Percentiles rank a stretch among this genome's conserved stretches.
phyloP scores from a whole-genome alignment of 1,284 basidiomycete species.

The Ustilago sp. region DNA sequence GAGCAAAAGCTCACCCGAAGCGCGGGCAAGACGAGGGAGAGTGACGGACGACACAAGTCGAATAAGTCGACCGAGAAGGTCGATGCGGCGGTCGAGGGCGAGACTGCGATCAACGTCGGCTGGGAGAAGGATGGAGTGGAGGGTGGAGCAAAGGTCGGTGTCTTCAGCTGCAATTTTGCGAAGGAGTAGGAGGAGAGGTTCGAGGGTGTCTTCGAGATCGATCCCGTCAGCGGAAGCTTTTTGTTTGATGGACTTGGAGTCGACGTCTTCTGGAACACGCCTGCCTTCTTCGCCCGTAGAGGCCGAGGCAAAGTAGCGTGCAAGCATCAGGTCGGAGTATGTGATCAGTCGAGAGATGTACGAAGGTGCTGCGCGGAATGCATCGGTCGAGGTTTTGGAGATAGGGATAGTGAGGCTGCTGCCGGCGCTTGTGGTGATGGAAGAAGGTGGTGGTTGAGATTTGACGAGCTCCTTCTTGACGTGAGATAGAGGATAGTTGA shows the following conservation, averaged over 20 bases:
- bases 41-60: slow-evolving; percentile 56
- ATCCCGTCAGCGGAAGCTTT: slow-evolving; percentile 41
- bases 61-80: slow-evolving; percentile 51
- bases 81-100: slow-evolving; percentile 48
- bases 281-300: slow-evolving; percentile 19
- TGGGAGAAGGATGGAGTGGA: slow-evolving; percentile 41
- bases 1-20: slow-evolving; percentile 57
- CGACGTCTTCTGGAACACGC: slow-evolving; percentile 40
- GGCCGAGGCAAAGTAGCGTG: slow-evolving; percentile 34
- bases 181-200: slow-evolving; percentile 53
- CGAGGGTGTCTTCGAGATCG: slow-evolving; percentile 53
- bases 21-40: slow-evolving; percentile 48
- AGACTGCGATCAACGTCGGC: slow-evolving; percentile 47
- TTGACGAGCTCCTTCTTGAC: slow-evolving; percentile 28
- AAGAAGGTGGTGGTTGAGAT: background rate
- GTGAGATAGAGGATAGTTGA: slow-evolving; percentile 54
- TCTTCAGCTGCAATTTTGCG: slow-evolving; percentile 56
- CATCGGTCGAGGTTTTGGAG: slow-evolving; percentile 25
- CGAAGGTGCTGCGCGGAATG: slow-evolving; percentile 24
- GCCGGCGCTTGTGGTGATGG: background rate
- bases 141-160: slow-evolving; percentile 16
- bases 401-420: slow-evolving; percentile 15
- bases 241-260: slow-evolving; percentile 31
- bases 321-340: slow-evolving; percentile 39
- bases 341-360: slow-evolving; percentile 34